phyloP scores from a whole-genome alignment of 768 basidiomycete genomes.

The Chlorophyllum brunneum region DNA sequence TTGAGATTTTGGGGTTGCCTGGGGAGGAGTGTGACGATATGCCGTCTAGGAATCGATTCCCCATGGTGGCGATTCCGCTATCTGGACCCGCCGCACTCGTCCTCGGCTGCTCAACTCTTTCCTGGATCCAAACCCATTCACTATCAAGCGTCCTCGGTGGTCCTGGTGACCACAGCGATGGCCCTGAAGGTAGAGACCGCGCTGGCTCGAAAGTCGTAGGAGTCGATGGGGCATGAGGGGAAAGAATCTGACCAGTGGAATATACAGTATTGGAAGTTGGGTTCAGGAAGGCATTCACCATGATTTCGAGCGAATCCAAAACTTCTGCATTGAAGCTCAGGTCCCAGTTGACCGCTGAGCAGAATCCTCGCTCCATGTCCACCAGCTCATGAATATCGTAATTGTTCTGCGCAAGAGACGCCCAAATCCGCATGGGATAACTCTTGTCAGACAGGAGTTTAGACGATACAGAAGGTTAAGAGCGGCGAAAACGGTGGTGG shows the following conservation, averaged over 20 bases:
- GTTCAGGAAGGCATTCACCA: neutral
- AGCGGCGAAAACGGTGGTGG: neutral
- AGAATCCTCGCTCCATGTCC: constrained; percentile 7
- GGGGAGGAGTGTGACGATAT: too few relatives aligned
- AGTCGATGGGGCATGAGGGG: too few relatives aligned
- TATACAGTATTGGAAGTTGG: too few relatives aligned
- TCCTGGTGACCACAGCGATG: neutral
- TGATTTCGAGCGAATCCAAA: neutral
- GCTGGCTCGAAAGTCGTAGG: too few relatives aligned
- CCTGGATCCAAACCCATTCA: too few relatives aligned
- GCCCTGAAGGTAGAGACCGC: too few relatives aligned
- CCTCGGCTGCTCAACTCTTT: too few relatives aligned
- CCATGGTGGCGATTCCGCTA: too few relatives aligned
- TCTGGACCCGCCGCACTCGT: too few relatives aligned
- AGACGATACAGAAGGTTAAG: constrained; percentile 5
- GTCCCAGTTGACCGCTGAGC: constrained; percentile 4
- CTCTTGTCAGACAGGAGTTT: constrained; percentile 4
- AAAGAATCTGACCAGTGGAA: neutral
- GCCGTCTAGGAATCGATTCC: neutral
- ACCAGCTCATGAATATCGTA: constrained; percentile 1
- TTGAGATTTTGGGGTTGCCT: too few relatives aligned
- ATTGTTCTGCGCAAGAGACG: constrained; percentile 6
- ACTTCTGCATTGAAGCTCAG: constrained; percentile 1
- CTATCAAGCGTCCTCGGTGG: too few relatives aligned
- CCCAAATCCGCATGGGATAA: constrained; percentile 8